phyloP scores from a whole-genome alignment of 441 rosid genomes.

The Oxalis stricta region DNA sequence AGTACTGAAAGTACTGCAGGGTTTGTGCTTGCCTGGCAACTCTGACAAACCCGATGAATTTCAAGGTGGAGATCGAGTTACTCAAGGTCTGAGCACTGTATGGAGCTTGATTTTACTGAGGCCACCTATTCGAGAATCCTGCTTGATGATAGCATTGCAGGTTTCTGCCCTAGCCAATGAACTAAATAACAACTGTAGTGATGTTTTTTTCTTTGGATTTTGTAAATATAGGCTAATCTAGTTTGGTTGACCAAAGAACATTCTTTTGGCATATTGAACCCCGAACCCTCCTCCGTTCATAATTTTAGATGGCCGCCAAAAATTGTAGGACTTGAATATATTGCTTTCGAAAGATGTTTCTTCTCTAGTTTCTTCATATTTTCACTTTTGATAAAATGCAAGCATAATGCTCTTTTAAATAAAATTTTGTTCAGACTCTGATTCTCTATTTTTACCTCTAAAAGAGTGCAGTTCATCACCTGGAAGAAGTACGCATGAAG shows the following conservation, averaged over 20 bases:
- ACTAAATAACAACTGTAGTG: not conserved
- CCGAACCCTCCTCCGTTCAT: not conserved
- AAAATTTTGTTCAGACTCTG: conserved; percentile 7
- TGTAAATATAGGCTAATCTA: not conserved
- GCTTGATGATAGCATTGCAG: conserved; percentile 92
- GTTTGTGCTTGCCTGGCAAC: conserved; percentile 70
- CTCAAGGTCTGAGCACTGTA: conserved; percentile 93
- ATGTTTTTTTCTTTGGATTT: not conserved
- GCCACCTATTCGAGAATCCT: conserved; percentile 75
- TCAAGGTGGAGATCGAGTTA: conserved; percentile 85
- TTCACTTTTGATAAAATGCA: not conserved
- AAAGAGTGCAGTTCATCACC: conserved; percentile 90
- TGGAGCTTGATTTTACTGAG: conserved; percentile 86
- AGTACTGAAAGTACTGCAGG: conserved; percentile 63
- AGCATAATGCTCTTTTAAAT: not conserved
- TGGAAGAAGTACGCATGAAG: conserved; percentile 98
- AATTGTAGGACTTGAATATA: not conserved
- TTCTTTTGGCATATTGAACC: not conserved
- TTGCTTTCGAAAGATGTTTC: not conserved
- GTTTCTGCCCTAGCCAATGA: conserved; percentile 23
- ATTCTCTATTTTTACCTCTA: conserved; percentile 14
- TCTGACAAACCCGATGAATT: conserved; percentile 50
- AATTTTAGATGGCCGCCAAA: not conserved
- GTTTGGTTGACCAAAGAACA: not conserved
- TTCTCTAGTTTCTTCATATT: conserved; percentile 1